A percentile compares a stretch with the other conserved stretches of the same genome.
These are phyloP conservation scores for Dioscorea zingiberensis DNA, from an alignment of 106 monocot species.

Conservation along the genomic window DNA sequence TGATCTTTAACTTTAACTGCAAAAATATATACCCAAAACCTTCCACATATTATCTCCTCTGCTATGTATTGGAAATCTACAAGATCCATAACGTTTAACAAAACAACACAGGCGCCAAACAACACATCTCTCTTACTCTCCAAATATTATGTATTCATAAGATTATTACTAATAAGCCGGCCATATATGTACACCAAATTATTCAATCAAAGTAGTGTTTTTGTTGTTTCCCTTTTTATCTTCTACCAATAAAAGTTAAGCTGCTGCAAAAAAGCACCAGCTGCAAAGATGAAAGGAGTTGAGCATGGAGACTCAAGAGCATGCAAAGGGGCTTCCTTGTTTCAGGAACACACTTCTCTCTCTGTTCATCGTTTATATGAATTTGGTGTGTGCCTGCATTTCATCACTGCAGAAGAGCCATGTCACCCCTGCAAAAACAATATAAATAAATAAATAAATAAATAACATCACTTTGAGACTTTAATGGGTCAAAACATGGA, in stretches of 20 bases:
- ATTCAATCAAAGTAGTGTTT: not conserved
- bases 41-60: too few relatives aligned
- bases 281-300: conserved; percentile 16
- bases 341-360: conserved; percentile 31
- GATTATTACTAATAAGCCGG: too few relatives aligned
- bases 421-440: conserved; percentile 37
- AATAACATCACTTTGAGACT: too few relatives aligned
- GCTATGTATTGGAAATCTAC: too few relatives aligned
- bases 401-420: conserved; percentile 65
- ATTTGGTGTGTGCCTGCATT: conserved; percentile 59
- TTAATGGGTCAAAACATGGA: too few relatives aligned
- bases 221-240: not conserved
- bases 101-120: too few relatives aligned
- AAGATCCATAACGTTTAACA: too few relatives aligned
- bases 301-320: conserved; percentile 29
- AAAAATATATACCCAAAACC: too few relatives aligned
- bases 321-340: conserved; percentile 25
- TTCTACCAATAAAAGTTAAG: conserved; percentile 11
- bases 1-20: too few relatives aligned
- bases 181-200: too few relatives aligned
- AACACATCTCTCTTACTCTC: too few relatives aligned
- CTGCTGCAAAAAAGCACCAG: conserved; percentile 48
- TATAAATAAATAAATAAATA: not conserved
- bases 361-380: conserved; percentile 30
- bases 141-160: too few relatives aligned